phyloP scores from a whole-genome alignment of 257 asterid species.

The Solanum pinnatisectum region DNA sequence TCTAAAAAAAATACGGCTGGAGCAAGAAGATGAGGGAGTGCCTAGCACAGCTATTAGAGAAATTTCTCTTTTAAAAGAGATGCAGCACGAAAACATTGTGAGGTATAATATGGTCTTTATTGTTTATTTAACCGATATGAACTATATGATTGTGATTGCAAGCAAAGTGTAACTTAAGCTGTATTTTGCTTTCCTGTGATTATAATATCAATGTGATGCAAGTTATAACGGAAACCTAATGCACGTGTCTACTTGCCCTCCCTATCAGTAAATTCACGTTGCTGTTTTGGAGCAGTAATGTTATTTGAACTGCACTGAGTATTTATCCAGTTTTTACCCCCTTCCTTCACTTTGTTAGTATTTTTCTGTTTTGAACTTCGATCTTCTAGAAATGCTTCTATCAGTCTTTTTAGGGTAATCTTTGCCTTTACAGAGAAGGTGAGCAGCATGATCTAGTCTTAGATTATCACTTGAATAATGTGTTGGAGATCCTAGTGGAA shows the following conservation, averaged over 20 bases:
- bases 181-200: neutral
- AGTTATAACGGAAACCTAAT: neutral
- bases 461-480: neutral
- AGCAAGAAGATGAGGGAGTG: constrained; percentile 98
- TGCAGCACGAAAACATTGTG: constrained; percentile 91
- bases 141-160: neutral
- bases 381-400: neutral
- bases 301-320: neutral
- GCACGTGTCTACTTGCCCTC: neutral
- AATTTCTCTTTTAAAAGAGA: constrained; percentile 87
- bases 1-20: constrained; percentile 83
- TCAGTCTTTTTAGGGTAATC: neutral
- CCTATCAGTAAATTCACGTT: neutral
- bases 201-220: neutral
- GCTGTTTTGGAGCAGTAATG: neutral
- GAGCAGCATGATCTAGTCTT: neutral
- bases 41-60: constrained; percentile 97
- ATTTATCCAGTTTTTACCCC: neutral
- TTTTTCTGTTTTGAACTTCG: neutral
- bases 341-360: neutral
- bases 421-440: neutral
- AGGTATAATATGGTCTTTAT: constrained; percentile 26
- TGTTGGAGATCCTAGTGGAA: neutral
- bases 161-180: neutral
- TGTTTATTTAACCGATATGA: neutral